Percentiles rank a stretch among this genome's conserved stretches.
Conservation (phyloP, 2,329 filamentous ascomycete genomes). For the Cordyceps pruinosa region DNA sequence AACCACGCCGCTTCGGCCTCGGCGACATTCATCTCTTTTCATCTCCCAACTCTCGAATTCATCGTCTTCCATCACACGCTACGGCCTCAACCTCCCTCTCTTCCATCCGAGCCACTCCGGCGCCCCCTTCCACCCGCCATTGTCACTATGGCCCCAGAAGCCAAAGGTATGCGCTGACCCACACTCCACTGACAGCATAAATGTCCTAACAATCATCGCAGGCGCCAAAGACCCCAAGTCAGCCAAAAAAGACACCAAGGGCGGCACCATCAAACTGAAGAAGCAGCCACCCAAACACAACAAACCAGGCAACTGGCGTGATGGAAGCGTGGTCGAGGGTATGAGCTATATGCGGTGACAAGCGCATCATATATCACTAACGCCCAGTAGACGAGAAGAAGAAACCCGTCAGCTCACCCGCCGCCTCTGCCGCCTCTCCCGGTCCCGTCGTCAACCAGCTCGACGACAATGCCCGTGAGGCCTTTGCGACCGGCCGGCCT, state of each 20-base stretch:
- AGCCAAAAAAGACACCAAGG: conserved; percentile 47
- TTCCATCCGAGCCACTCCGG: background rate
- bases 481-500: conserved; percentile 74
- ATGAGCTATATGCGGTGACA: conserved; percentile 21
- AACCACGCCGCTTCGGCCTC: background rate
- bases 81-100: background rate
- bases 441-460: conserved; percentile 58
- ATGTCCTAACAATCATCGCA: conserved; percentile 17
- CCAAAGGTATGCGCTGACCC: conserved; percentile 9
- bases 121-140: background rate
- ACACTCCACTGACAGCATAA: background rate
- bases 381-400: conserved; percentile 46
- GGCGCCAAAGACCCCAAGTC: conserved; percentile 54
- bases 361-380: background rate
- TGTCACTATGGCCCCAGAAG: conserved; percentile 11
- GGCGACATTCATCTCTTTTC: conserved; percentile 1
- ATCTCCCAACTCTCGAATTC: background rate
- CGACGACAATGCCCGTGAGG: conserved; percentile 68
- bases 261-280: conserved; percentile 54
- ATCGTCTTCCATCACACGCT: background rate
- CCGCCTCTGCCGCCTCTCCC: conserved; percentile 39
- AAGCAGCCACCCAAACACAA: conserved; percentile 54
- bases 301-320: conserved; percentile 65
- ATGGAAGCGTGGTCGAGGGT: conserved; percentile 59
- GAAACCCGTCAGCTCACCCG: conserved; percentile 36